Percentiles rank a stretch among this genome's conserved stretches.
These are phyloP conservation scores for Ochromonas danica DNA, from an alignment of 108 stramenopile genomes.

Conservation along the genomic window DNA sequence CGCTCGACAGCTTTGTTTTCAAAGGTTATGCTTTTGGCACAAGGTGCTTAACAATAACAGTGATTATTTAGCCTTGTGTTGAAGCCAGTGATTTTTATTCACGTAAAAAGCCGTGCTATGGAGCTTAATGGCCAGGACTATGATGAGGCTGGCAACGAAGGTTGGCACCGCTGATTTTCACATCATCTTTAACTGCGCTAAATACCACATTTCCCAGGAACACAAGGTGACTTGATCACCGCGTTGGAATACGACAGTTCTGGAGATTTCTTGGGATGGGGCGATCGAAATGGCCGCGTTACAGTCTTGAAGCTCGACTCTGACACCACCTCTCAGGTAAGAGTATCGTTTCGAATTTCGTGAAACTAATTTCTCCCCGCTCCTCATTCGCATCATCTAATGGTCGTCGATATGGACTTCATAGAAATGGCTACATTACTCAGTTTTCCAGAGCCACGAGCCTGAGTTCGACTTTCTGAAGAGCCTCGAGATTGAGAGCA, in stretches of 20 bases:
- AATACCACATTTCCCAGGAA: too few relatives aligned
- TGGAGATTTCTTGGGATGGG: slow-evolving; percentile 49
- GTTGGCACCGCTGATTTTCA: too few relatives aligned
- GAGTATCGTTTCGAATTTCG: not conserved
- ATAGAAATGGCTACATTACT: slow-evolving; percentile 2
- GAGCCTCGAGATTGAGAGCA: slow-evolving; percentile 66
- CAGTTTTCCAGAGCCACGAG: slow-evolving; percentile 67
- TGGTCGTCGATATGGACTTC: not conserved
- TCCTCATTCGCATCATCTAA: not conserved
- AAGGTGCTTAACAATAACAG: too few relatives aligned
- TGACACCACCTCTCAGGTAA: not conserved
- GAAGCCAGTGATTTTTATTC: too few relatives aligned
- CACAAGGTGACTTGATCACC: slow-evolving; percentile 52
- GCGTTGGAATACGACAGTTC: slow-evolving; percentile 50
- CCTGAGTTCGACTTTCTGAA: slow-evolving; percentile 70
- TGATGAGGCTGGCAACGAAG: too few relatives aligned
- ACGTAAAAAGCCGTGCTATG: too few relatives aligned
- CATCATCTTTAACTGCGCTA: too few relatives aligned
- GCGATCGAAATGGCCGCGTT: slow-evolving; percentile 57
- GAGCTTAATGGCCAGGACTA: too few relatives aligned
- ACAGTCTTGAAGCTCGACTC: slow-evolving; percentile 30
- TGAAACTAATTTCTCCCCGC: not conserved
- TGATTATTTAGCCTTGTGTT: too few relatives aligned
- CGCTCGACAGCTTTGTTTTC: too few relatives aligned
- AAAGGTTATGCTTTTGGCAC: too few relatives aligned